A percentile compares a stretch with the other conserved stretches of the same genome.
phyloP scores from a whole-genome alignment of 371 early-diverging fungal species.

The Rhizopus sp. region DNA sequence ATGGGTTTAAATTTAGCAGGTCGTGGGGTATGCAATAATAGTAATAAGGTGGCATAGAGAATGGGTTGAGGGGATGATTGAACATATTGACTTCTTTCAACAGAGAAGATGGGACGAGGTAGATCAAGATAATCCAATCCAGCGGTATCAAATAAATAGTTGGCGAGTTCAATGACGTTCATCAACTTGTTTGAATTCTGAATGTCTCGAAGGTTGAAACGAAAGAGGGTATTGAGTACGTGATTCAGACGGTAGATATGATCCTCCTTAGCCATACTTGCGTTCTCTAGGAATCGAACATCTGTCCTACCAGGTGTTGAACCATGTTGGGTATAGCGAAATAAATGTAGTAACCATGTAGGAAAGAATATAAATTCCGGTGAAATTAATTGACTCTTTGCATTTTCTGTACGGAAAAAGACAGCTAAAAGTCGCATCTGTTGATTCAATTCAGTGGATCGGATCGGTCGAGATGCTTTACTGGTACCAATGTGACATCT shows the following conservation, averaged over 20 bases:
- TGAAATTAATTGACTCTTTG: slow-evolving; percentile 33
- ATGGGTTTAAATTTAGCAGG: slow-evolving; percentile 44
- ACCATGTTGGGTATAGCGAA: slow-evolving; percentile 45
- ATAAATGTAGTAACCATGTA: slow-evolving; percentile 48
- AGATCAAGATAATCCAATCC: slow-evolving; percentile 32
- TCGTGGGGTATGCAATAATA: slow-evolving; percentile 36
- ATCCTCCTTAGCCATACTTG: slow-evolving; percentile 45
- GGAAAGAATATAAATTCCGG: slow-evolving; percentile 51
- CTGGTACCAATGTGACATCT: slow-evolving; percentile 50
- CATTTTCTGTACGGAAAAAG: slow-evolving; percentile 44
- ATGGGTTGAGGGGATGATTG: slow-evolving; percentile 21
- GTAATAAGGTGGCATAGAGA: slow-evolving; percentile 30
- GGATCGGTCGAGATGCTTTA: slow-evolving; percentile 46
- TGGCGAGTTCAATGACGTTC: slow-evolving; percentile 31
- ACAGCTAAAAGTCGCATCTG: slow-evolving; percentile 47
- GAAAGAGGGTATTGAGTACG: slow-evolving; percentile 46
- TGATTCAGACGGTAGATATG: slow-evolving; percentile 51
- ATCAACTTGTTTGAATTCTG: slow-evolving; percentile 26
- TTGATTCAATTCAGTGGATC: slow-evolving; percentile 33
- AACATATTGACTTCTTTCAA: slow-evolving; percentile 3
- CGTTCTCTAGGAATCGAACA: slow-evolving; percentile 46
- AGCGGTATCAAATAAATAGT: slow-evolving; percentile 41
- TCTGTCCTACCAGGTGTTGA: slow-evolving; percentile 46
- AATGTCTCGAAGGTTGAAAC: slow-evolving; percentile 41
- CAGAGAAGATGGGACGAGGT: slow-evolving; percentile 34